phyloP scores from a whole-genome alignment of 345 rosid species.

The Hevea brasiliensis region DNA sequence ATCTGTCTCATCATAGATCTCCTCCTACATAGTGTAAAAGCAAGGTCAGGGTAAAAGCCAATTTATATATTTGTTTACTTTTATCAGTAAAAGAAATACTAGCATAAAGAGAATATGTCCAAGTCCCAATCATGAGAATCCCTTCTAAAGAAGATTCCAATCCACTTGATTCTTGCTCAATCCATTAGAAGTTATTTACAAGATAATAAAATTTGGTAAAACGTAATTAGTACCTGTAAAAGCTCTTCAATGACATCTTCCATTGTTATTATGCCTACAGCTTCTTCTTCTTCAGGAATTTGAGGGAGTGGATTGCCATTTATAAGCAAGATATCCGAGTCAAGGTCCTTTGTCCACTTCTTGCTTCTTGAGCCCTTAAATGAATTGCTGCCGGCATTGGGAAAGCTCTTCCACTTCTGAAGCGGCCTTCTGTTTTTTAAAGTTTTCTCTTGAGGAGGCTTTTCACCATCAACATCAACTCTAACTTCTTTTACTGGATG shows the following conservation, averaged over 20 bases:
- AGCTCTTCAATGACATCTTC: conserved; percentile 37
- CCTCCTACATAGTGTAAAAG: conserved; percentile 52
- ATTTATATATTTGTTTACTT: neutral
- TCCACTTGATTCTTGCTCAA: neutral
- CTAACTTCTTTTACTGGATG: conserved; percentile 51
- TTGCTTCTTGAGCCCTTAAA: conserved; percentile 52
- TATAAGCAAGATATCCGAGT: conserved; percentile 68
- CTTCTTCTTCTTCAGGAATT: conserved; percentile 84
- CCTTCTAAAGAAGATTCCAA: neutral
- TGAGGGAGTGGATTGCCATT: conserved; percentile 65
- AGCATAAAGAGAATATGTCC: neutral
- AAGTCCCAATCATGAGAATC: neutral
- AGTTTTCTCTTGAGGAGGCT: conserved; percentile 44
- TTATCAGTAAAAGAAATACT: neutral
- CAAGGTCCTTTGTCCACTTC: conserved; percentile 73
- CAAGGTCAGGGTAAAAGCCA: neutral
- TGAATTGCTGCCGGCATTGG: conserved; percentile 42
- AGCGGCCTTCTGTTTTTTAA: conserved; percentile 51
- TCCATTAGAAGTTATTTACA: neutral
- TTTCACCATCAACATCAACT: conserved; percentile 60
- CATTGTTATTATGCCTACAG: conserved; percentile 82
- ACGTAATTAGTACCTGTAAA: neutral
- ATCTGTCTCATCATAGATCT: conserved; percentile 94
- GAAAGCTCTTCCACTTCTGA: conserved; percentile 86
- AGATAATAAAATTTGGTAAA: neutral